Evolutionary conservation across 257 asterid genomes (phyloP), one percentile per base, ranked within the genome.

Genomic region (Solanum boliviense): DNA sequence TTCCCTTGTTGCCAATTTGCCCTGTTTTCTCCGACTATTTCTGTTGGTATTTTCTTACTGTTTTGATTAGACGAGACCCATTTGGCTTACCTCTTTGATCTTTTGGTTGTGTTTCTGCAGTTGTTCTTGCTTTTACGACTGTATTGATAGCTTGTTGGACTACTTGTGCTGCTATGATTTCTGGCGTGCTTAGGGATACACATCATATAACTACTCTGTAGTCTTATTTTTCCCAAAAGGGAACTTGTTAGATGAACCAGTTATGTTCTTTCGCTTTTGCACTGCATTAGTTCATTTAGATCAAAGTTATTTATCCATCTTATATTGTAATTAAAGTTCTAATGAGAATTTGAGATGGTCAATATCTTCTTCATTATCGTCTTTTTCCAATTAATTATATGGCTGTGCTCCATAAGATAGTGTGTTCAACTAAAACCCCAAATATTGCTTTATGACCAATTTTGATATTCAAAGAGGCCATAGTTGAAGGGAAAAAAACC

Each of bases 91-190:
- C 18, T 85, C 5, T 4, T 70, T 65, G 56, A 10, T 39, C 46
- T 83, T 32, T 48, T 89, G 72, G 75, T 38, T 65, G 72, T 87
- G 85, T 46, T 79, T 44, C 38, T 89, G 94, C 98, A 94, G 96
- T 71, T 94, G 98, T 88, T 90, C 93, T 35, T 94, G 98, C 90
- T 91, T 89, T 78, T 94, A 93, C 71, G 96, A 93, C 83, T 94
- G 96, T 89, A 85, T 88, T 86, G 93, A 93, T 83, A 7, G 74
- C 88, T 89, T 90, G 83, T 89, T 93, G 25, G 92, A 92, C 89
- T 93, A 83, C 89, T 84, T 93, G 32, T 93, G 93, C 91, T 93
- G 96, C 90, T 67, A 12, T 83, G 93, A 92, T 60, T 88, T 89
- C 91, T 93, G 94, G 84, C 46, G 84, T 41, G 27, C 62, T 44